Base-by-base conservation (phyloP, 1,284 basidiomycete genomes). In the Malassezia furfur region DNA sequence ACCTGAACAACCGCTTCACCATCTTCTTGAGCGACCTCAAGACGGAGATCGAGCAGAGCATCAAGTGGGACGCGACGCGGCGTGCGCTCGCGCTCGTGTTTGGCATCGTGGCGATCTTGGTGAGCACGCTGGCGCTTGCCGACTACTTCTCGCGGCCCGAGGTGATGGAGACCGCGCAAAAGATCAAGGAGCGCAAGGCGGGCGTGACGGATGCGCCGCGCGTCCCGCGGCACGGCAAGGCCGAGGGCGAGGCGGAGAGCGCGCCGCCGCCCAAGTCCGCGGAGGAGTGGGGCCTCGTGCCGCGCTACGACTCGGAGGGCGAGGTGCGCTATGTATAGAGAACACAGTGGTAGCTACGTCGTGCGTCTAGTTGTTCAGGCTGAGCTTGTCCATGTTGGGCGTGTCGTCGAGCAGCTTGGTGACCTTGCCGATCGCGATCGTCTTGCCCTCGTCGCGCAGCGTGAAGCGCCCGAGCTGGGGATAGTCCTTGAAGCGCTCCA, bases 1-100 rank as follows among this genome's bases (percentile, higher is more conserved):
- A 75, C 37, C 63, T 75, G n/a, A 68, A 75, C 56, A 75, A 75
- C 54, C 59, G 69, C 14, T 74, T 74, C 59, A 74, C 72, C 47
- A 74, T 74, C 61, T 67, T 63, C n/a, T 56, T 74, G 14, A 67
- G 67, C 25, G 70, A 73, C 43, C 59, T 74, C 45, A 68, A 66
- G 57, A 72, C 70, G 30, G 72, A 73, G 60, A 73, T 74, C 47
- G 72, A 74, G 55, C 70, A 74, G 57, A 70, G 64, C 35, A 70
- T 74, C 59, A 72, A 72, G 48, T 74, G 72, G 72, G 72, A 72
- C 50, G 64, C 69, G 6, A 73, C 72, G 0, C 54, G 72, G 5
- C 62, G 72, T 12, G 69, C 70, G 34, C 53, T 74, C 15, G 63
- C 68, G 35, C 60, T 72, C 41, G 69, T 74, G 19, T 71, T 74